Evolutionary conservation across 2,329 filamentous ascomycete species (phyloP), one percentile per base, ranked within the genome.

Genomic region (Neoarthrinium moseri): DNA sequence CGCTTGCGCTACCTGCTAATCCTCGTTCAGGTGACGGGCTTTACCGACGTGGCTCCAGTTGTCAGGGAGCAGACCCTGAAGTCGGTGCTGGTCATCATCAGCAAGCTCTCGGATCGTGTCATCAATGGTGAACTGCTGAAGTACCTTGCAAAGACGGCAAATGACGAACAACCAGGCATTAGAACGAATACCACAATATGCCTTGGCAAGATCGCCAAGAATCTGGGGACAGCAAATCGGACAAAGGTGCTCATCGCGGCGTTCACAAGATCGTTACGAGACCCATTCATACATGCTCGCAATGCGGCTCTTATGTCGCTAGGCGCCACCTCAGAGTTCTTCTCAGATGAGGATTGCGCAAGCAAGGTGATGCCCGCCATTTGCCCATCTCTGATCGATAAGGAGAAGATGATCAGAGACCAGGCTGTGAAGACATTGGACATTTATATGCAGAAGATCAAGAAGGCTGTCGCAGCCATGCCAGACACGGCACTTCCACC

Each of bases 181-280:
- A 83, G 94, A 51, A 99, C 94, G 7, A 99, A 99, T 64, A 99
- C 94, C 0, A 99, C 94, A 2, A 99, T 99, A 46, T 97, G 92
- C 62, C 71, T 99, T 1, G 94, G 94, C 18, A 97, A 96, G 61
- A 96, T 99, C 56, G 91, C 94, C 12, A 91, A 90, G 57, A 87
- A 95, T 57, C 74, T 99, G 1, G 89, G 90, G 2, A 74, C 80
- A 2, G 76, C 88, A 53, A 89, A 88, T 4, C 80, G 94, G 51
- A 79, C 87, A 38, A 99, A 97, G 66, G 92, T 99, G 1, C 80
- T 99, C 21, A 87, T 91, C 43, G 94, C 94, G 6, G 94, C 94
- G 0, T 99, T 99, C 60, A 86, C 87, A 3, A 83, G 94, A 21
- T 90, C 94, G 0, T 75, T 97, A 4, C 80, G 91, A 40, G 94